Conservation (phyloP, 2,329 filamentous ascomycete species). For the Stagonosporopsis chrysanthemi region DNA sequence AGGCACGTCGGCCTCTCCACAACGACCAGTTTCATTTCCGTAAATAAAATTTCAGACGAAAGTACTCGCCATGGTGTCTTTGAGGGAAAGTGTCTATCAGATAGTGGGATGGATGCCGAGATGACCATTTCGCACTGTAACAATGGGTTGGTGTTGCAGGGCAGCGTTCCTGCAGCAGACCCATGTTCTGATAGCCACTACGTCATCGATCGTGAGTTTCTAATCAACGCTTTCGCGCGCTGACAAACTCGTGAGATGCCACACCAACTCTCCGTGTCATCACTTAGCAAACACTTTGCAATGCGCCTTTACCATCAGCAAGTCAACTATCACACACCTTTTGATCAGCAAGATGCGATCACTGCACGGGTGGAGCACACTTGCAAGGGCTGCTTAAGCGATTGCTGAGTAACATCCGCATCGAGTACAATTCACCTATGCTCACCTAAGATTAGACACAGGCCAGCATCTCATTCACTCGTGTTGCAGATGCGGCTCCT, state of each 20-base stretch:
- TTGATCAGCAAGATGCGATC: not conserved
- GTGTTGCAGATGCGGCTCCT: constrained; percentile 19
- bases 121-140: constrained; percentile 22
- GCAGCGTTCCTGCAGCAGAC: constrained; percentile 10
- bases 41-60: not conserved
- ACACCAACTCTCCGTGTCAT: constrained; percentile 31
- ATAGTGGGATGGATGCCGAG: not conserved
- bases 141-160: constrained; percentile 17
- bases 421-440: constrained; percentile 36
- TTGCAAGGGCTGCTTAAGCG: constrained; percentile 25
- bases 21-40: constrained; percentile 16
- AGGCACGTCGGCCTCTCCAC: constrained; percentile 10
- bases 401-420: constrained; percentile 44
- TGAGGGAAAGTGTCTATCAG: not conserved
- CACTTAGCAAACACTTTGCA: constrained; percentile 10
- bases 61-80: not conserved
- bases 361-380: constrained; percentile 19
- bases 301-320: not conserved
- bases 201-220: constrained; percentile 9
- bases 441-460: constrained; percentile 45
- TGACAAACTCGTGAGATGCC: constrained; percentile 40
- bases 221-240: constrained; percentile 18
- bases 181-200: constrained; percentile 16
- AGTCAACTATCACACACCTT: not conserved
- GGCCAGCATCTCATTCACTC: constrained; percentile 30